Percentiles rank a stretch among this genome's conserved stretches.
Evolutionary conservation across 2,329 filamentous ascomycete genomes (phyloP).

Genomic region (Ophiostoma angusticollis): DNA sequence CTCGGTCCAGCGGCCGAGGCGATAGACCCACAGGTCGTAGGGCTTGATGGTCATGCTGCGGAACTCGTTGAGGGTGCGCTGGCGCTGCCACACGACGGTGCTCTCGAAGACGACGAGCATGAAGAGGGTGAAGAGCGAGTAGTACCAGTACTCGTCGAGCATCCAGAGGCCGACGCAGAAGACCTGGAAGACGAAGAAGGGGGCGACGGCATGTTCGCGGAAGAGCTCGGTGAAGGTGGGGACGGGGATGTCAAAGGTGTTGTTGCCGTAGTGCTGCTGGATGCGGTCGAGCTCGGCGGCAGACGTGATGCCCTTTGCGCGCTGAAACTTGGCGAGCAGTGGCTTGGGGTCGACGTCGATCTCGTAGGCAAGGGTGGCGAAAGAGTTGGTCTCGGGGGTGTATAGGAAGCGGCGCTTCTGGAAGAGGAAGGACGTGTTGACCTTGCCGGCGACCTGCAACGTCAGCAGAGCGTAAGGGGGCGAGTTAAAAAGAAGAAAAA

Average conservation of each 20-base stretch:
- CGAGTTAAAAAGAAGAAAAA: too few species aligned
- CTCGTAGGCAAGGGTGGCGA: constrained; percentile 68
- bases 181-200: constrained; percentile 98
- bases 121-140: constrained; percentile 95
- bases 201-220: constrained; percentile 94
- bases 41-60: constrained; percentile 99
- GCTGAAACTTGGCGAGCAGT: constrained; percentile 63
- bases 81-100: constrained; percentile 97
- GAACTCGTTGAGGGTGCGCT: constrained; percentile 91
- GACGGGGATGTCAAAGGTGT: constrained; percentile 95
- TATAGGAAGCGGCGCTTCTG: constrained; percentile 96
- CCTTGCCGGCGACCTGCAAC: constrained; percentile 53
- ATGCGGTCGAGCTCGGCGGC: constrained; percentile 66
- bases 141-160: constrained; percentile 99
- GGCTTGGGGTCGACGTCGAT: constrained; percentile 83
- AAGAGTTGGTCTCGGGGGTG: constrained; percentile 55
- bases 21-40: constrained; percentile 85
- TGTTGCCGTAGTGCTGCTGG: constrained; percentile 86
- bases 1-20: constrained; percentile 78
- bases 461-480: not conserved
- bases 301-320: constrained; percentile 60
- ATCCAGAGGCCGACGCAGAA: constrained; percentile 98
- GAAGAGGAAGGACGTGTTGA: constrained; percentile 80
- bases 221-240: constrained; percentile 92
- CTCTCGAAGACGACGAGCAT: constrained; percentile 98